These are phyloP conservation scores for Sporothrix brunneoviolacea DNA, from an alignment of 2,329 filamentous ascomycete species.

Conservation along the genomic window DNA sequence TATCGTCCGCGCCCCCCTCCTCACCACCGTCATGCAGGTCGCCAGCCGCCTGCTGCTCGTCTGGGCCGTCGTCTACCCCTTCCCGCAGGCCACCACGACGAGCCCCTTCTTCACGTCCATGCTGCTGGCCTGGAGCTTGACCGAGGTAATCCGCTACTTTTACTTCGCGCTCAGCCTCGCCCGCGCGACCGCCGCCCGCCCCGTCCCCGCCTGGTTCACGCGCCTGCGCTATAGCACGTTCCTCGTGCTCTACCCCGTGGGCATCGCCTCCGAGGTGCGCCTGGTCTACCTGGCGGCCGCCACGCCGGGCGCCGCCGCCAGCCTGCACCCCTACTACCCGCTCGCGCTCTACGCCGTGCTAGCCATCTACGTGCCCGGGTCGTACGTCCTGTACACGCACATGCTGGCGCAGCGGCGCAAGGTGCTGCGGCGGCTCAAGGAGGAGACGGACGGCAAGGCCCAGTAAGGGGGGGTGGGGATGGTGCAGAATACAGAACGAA, in stretches of 20 bases:
- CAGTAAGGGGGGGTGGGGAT: conserved; percentile 25
- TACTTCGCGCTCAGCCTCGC: conserved; percentile 76
- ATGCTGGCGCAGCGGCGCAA: conserved; percentile 90
- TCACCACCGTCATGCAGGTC: conserved; percentile 88
- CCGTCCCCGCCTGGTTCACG: conserved; percentile 44
- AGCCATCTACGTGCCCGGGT: conserved; percentile 37
- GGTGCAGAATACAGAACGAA: neutral
- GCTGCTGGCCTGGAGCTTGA: conserved; percentile 81
- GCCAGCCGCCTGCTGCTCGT: conserved; percentile 80
- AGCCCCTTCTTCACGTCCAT: conserved; percentile 64
- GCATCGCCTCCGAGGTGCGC: conserved; percentile 80
- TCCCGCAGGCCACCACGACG: conserved; percentile 54
- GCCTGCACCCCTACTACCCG: conserved; percentile 42
- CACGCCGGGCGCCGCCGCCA: conserved; percentile 47
- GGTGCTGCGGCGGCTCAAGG: conserved; percentile 60
- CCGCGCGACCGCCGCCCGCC: conserved; percentile 38
- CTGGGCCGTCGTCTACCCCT: conserved; percentile 73
- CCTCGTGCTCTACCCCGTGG: conserved; percentile 84
- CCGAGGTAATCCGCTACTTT: conserved; percentile 87
- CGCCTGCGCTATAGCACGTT: conserved; percentile 93
- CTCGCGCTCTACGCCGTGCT: conserved; percentile 28
- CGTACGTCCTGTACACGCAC: conserved; percentile 83
- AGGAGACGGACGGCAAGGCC: conserved; percentile 34
- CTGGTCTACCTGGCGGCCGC: conserved; percentile 64
- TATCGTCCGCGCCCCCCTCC: conserved; percentile 74